A percentile compares a stretch with the other conserved stretches of the same genome.
phyloP scores from a whole-genome alignment of 1,284 basidiomycete species.

The Pascua sp. region DNA sequence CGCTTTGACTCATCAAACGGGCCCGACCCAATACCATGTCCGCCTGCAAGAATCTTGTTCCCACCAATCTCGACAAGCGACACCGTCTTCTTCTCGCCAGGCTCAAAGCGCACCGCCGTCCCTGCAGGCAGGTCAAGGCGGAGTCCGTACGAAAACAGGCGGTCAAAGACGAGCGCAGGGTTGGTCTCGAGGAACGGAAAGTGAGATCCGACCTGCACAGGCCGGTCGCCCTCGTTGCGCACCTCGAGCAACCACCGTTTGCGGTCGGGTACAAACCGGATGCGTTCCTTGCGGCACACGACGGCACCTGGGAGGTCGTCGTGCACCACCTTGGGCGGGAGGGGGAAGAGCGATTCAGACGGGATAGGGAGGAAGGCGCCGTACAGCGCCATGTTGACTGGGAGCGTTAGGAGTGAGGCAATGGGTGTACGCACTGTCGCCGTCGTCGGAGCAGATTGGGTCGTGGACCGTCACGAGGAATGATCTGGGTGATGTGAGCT shows the following conservation, averaged over 20 bases:
- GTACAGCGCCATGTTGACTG: constrained; percentile 73
- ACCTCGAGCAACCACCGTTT: constrained; percentile 70
- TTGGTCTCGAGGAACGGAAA: constrained; percentile 94
- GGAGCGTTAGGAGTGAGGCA: not conserved
- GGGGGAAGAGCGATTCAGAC: constrained; percentile 61
- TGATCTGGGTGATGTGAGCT: constrained; percentile 57
- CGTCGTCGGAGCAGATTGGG: constrained; percentile 79
- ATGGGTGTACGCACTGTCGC: constrained; percentile 56
- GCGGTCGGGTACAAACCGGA: constrained; percentile 71
- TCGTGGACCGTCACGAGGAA: constrained; percentile 94
- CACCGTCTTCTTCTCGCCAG: constrained; percentile 82
- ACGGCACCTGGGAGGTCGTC: constrained; percentile 69
- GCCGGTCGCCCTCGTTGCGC: constrained; percentile 89
- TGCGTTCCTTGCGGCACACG: constrained; percentile 63
- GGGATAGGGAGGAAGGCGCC: constrained; percentile 89
- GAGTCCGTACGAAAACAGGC: constrained; percentile 72
- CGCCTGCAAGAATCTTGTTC: constrained; percentile 67
- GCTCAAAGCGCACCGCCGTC: constrained; percentile 95
- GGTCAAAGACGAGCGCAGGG: constrained; percentile 74
- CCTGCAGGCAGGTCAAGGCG: constrained; percentile 82
- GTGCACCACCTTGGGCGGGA: constrained; percentile 56
- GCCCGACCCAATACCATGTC: constrained; percentile 71
- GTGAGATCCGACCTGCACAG: constrained; percentile 92
- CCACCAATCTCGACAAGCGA: constrained; percentile 78
- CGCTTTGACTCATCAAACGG: constrained; percentile 35